Base-by-base conservation (phyloP, 208 protist species). In the Vickermania spadyakhi region DNA sequence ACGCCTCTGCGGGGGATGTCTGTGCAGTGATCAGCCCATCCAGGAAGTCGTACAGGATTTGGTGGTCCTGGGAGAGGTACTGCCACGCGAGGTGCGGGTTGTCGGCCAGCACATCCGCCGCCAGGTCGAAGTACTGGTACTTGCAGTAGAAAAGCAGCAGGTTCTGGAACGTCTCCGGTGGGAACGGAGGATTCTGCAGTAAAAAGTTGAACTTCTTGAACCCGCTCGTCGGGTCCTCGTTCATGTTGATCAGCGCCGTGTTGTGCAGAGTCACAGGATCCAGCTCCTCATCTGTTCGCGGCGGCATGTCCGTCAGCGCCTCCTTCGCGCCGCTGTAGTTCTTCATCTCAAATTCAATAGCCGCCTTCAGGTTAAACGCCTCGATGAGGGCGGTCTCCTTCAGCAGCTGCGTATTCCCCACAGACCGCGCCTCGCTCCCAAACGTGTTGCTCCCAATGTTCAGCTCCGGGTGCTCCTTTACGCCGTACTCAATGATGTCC, bases 241-340 rank as follows among this genome's bases (percentile, higher is more conserved):
- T 87, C 95, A 99, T 98, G 77, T 97, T 93, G 73, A 99, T 90
- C 29, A 99, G 82, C 3, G 96, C 96, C n/a, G 89, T 95, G 89
- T 99, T 99, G 80, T 98, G 96, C 36, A 99, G 77, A 54, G 97
- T 98, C 21, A 99, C 96, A 14, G 96, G 91, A 74, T 99, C 97
- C 1, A 98, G 81, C 74, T 99, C 96, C 62, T 97, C 90, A 55
- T 99, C 94, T 5, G 68, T 56, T 56, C 97, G 87, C 11, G 96
- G 97, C 5, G 97, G 97, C 97, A 98, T 98, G 70, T 98, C 96
- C 7, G 88, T 96, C 21, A 98, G 84, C 4, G 93, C 94, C 72
- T 98, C 96, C 70, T 93, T 96, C n/a, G 95, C 93, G 2, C 79
- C 86, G 1, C 64, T 59, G 52, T 65, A 52, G 45, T 98, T 97